Evolutionary conservation across 768 basidiomycete species (phyloP).

Genomic region (Sutorius australiensis): DNA sequence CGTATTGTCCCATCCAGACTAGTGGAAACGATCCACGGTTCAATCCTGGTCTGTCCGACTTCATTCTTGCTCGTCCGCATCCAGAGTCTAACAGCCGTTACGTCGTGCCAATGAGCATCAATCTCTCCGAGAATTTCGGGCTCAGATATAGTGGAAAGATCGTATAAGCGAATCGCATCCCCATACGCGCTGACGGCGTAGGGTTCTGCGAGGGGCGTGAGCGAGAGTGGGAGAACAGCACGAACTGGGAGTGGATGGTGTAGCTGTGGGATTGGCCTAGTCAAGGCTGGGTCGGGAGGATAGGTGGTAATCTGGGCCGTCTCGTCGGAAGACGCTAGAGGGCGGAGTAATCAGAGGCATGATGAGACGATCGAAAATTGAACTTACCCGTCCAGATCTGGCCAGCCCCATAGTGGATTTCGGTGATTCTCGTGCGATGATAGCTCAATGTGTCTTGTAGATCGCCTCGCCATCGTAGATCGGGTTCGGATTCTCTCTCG

Average conservation of each 20-base stretch:
- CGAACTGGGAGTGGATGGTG: conserved; percentile 64
- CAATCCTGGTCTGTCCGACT: conserved; percentile 47
- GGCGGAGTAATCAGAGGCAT: conserved; percentile 1
- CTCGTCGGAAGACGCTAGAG: conserved; percentile 83
- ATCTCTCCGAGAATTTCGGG: conserved; percentile 68
- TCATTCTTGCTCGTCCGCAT: conserved; percentile 43
- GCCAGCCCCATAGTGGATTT: conserved; percentile 59
- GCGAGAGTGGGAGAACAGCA: conserved; percentile 63
- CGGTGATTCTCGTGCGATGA: conserved; percentile 84
- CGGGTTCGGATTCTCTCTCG: conserved; percentile 34
- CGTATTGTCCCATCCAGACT: conserved; percentile 87
- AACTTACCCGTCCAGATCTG: conserved; percentile 84
- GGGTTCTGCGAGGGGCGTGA: conserved; percentile 63
- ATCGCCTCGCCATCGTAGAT: conserved; percentile 48
- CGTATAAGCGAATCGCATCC: conserved; percentile 78
- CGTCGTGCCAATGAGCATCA: conserved; percentile 90
- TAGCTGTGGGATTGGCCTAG: conserved; percentile 48
- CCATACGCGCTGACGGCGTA: conserved; percentile 82
- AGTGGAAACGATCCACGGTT: conserved; percentile 79
- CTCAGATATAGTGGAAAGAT: conserved; percentile 64
- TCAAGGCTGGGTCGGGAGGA: conserved; percentile 28
- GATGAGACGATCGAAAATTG: not conserved
- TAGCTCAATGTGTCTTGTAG: conserved; percentile 54
- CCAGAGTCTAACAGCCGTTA: conserved; percentile 76
- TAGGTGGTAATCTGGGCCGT: conserved; percentile 64